These are phyloP conservation scores for Aspergillus persii DNA, from an alignment of 2,329 filamentous ascomycete species.

Conservation along the genomic window DNA sequence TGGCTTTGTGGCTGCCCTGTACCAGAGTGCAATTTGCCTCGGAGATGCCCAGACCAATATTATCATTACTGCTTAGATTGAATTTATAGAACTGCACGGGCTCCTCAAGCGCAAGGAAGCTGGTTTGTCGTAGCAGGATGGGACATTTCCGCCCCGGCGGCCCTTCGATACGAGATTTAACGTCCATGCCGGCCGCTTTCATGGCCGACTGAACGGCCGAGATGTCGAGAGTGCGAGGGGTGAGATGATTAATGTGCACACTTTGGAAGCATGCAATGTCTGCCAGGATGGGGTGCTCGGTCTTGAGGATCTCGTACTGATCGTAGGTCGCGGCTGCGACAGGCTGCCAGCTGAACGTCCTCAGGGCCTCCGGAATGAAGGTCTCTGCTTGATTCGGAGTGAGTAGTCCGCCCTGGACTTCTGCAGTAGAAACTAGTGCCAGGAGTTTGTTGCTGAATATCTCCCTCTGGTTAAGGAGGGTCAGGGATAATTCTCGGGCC, in stretches of 20 bases:
- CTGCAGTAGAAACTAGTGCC: slow-evolving; percentile 36
- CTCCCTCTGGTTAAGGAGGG: slow-evolving; percentile 36
- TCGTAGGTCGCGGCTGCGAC: slow-evolving; percentile 39
- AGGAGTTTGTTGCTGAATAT: slow-evolving; percentile 45
- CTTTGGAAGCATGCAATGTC: slow-evolving; percentile 47
- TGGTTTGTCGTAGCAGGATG: slow-evolving; percentile 54
- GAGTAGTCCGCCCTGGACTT: slow-evolving; percentile 27
- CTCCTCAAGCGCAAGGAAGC: slow-evolving; percentile 54
- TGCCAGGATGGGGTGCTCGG: slow-evolving; percentile 49
- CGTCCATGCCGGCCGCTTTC: slow-evolving; percentile 40
- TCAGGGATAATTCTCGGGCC: slow-evolving; percentile 32
- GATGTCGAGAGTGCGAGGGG: slow-evolving; percentile 53
- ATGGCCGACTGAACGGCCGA: slow-evolving; percentile 46
- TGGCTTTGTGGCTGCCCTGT: slow-evolving; percentile 47
- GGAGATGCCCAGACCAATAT: too few species aligned
- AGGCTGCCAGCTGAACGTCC: slow-evolving; percentile 51
- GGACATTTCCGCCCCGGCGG: slow-evolving; percentile 46
- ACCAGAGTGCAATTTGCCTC: slow-evolving; percentile 16
- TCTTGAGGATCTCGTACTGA: slow-evolving; percentile 44
- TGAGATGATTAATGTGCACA: slow-evolving; percentile 56
- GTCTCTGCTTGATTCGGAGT: slow-evolving; percentile 29
- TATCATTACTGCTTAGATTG: too few species aligned
- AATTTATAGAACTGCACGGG: slow-evolving; percentile 39
- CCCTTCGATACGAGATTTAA: slow-evolving; percentile 53
- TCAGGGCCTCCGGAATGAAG: slow-evolving; percentile 46